A percentile compares a stretch with the other conserved stretches of the same genome.
phyloP scores from a whole-genome alignment of 2,329 filamentous ascomycete species.

The Diplodia intermedia region DNA sequence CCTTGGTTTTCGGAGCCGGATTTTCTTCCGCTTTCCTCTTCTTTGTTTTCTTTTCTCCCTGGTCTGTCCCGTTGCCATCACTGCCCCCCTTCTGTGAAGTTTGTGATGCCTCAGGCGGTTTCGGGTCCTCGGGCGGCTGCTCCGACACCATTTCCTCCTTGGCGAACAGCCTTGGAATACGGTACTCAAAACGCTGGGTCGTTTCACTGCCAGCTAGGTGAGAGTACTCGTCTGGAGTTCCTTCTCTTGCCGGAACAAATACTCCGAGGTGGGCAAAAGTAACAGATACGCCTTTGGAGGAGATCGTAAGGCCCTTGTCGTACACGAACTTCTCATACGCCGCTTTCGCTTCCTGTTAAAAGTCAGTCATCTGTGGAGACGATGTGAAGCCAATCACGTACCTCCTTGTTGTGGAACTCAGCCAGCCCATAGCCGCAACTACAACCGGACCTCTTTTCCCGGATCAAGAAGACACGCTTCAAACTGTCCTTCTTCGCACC shows the following conservation, averaged over 20 bases:
- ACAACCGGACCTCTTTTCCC: constrained; percentile 73
- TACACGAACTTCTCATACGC: constrained; percentile 67
- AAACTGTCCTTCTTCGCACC: constrained; percentile 78
- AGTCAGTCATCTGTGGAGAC: not conserved
- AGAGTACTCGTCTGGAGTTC: constrained; percentile 19
- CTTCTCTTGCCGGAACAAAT: constrained; percentile 25
- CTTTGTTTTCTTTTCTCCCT: constrained; percentile 27
- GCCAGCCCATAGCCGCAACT: constrained; percentile 85
- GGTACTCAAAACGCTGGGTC: constrained; percentile 28
- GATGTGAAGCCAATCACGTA: constrained; percentile 36
- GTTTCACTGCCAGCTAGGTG: constrained; percentile 19
- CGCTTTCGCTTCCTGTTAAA: constrained; percentile 68
- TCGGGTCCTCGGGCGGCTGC: constrained; percentile 23
- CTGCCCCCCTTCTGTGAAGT: constrained; percentile 4
- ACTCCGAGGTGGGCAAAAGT: constrained; percentile 30
- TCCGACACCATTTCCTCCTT: constrained; percentile 24
- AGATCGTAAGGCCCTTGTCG: constrained; percentile 41
- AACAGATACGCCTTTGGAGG: constrained; percentile 16
- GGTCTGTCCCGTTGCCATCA: constrained; percentile 12
- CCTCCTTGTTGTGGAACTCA: constrained; percentile 76
- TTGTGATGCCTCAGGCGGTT: constrained; percentile 7
- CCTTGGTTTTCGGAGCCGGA: constrained; percentile 12
- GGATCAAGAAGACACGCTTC: constrained; percentile 76
- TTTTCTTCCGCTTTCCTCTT: constrained; percentile 30
- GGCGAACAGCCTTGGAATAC: constrained; percentile 25